Evolutionary conservation across 108 stramenopile species (phyloP).

Genomic region (Bacterosira constricta): DNA sequence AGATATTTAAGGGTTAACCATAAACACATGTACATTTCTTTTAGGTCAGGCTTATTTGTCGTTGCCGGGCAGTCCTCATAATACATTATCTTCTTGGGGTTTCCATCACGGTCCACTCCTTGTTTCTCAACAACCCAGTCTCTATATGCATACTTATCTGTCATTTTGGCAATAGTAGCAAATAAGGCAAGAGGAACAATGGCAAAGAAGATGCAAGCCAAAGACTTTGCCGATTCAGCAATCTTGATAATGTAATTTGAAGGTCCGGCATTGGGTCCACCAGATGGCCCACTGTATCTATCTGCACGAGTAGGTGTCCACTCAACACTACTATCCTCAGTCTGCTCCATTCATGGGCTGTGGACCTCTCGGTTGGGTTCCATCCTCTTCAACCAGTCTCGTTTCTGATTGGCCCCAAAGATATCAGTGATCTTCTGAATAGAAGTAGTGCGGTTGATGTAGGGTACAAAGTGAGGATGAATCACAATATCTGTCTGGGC

Average conservation of each 20-base stretch:
- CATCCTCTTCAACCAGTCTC: slow-evolving; percentile 1
- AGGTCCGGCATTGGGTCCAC: slow-evolving; percentile 3
- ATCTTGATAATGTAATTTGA: slow-evolving; percentile 1
- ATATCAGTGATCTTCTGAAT: slow-evolving; percentile 2
- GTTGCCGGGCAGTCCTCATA: not conserved
- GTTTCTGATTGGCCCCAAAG: slow-evolving; percentile 2
- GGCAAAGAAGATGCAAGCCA: slow-evolving; percentile 7
- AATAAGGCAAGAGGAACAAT: slow-evolving; percentile 3
- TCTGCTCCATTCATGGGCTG: slow-evolving; percentile 13
- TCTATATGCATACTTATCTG: slow-evolving; percentile 5
- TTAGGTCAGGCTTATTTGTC: no score
- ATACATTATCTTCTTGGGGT: slow-evolving; percentile 13
- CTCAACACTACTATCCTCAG: not conserved
- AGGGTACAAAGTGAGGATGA: slow-evolving; percentile 3
- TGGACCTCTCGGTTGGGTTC: slow-evolving; percentile 11
- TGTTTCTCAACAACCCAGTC: slow-evolving; percentile 20
- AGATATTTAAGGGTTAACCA: no score
- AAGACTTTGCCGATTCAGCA: not conserved
- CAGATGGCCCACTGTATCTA: slow-evolving; percentile 10
- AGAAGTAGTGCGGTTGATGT: not conserved
- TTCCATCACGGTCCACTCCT: slow-evolving; percentile 1
- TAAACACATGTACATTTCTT: no score
- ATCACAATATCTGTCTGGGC: slow-evolving; percentile 8
- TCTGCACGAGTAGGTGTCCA: slow-evolving; percentile 2
- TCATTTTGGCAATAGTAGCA: not conserved